phyloP scores from a whole-genome alignment of 208 protist species.

The Wallacemonas collosoma region DNA sequence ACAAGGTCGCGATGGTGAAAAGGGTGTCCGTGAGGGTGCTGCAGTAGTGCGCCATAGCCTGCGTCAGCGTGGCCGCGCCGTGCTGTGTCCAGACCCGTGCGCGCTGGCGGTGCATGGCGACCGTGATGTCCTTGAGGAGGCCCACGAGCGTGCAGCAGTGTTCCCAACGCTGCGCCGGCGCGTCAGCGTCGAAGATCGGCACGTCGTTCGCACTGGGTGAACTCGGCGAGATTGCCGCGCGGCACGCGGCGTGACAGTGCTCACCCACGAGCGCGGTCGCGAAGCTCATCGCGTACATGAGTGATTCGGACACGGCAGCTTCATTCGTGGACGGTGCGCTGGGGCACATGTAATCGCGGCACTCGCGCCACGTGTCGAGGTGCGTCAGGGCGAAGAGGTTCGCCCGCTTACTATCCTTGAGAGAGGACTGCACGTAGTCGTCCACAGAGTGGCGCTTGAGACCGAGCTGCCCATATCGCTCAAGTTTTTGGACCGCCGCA shows the following conservation, averaged over 20 bases:
- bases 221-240: neutral
- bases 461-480: constrained; percentile 84
- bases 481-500: constrained; percentile 84
- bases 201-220: neutral
- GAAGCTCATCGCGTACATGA: constrained; percentile 83
- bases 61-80: constrained; percentile 39
- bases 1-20: constrained; percentile 9
- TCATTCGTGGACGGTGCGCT: neutral
- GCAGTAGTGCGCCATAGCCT: constrained; percentile 49
- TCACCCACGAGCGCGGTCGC: constrained; percentile 54
- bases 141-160: neutral
- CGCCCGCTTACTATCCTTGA: constrained; percentile 64
- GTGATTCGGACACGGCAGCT: constrained; percentile 37
- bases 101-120: constrained; percentile 29
- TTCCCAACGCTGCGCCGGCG: neutral
- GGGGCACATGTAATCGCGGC: constrained; percentile 30
- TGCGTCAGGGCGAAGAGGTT: constrained; percentile 90
- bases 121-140: constrained; percentile 27
- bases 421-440: constrained; percentile 72
- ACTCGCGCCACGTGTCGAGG: constrained; percentile 63
- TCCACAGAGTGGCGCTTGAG: constrained; percentile 71
- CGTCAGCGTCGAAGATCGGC: constrained; percentile 11
- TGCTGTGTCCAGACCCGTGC: constrained; percentile 28
- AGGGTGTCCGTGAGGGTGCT: constrained; percentile 23
- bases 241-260: constrained; percentile 44